A percentile compares a stretch with the other conserved stretches of the same genome.
These are phyloP conservation scores for Candida corydali DNA, from an alignment of 805 yeast genomes.

Conservation along the genomic window DNA sequence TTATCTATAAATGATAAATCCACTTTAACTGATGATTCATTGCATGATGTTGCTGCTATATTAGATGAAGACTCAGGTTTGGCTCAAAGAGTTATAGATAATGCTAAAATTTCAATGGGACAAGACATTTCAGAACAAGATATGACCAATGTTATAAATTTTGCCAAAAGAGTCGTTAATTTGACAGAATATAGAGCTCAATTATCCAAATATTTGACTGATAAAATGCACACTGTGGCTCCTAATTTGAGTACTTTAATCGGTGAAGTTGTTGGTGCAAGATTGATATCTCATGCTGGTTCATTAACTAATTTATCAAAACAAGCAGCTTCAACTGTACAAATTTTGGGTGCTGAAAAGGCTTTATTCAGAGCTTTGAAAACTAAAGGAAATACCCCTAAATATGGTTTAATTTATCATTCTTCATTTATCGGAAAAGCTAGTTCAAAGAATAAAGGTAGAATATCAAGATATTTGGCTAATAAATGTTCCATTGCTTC, in stretches of 20 bases:
- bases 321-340: conserved; percentile 99
- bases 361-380: conserved; percentile 94
- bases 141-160: conserved; percentile 84
- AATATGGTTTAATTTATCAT: conserved; percentile 92
- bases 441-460: conserved; percentile 94
- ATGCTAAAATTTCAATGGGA: conserved; percentile 98
- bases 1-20: conserved; percentile 84
- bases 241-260: conserved; percentile 95
- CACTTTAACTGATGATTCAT: conserved; percentile 82
- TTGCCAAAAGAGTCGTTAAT: conserved; percentile 91
- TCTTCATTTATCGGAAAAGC: conserved; percentile 94
- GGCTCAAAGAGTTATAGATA: conserved; percentile 88
- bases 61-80: conserved; percentile 85
- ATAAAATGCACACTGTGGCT: conserved; percentile 96
- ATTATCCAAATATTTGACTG: conserved; percentile 80
- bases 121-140: conserved; percentile 95
- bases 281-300: conserved; percentile 98
- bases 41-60: conserved; percentile 89
- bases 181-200: conserved; percentile 86
- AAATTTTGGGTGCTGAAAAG: conserved; percentile 96
- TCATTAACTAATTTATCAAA: conserved; percentile 93
- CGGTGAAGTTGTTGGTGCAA: conserved; percentile 98
- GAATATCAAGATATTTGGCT: conserved; percentile 97
- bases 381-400: conserved; percentile 96
- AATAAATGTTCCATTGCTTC: conserved; percentile 99